phyloP scores from a whole-genome alignment of 352 stramenopile species.

The Peronospora farinosa region DNA sequence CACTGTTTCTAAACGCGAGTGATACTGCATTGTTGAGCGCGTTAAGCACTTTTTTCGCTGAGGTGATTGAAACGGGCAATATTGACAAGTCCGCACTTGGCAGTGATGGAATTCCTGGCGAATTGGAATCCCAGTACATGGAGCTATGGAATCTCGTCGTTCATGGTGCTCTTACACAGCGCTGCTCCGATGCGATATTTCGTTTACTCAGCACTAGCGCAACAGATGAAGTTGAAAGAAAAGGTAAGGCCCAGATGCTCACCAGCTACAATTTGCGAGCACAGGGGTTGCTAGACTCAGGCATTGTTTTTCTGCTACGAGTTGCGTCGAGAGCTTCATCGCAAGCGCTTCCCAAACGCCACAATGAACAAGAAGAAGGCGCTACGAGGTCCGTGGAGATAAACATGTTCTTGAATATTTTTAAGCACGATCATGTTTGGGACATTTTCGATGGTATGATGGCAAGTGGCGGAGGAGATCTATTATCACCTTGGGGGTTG shows the following conservation, averaged over 20 bases:
- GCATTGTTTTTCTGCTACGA: conserved; percentile 56
- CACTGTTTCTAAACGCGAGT: conserved; percentile 27
- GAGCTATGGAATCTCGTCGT: conserved; percentile 49
- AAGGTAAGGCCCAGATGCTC: conserved; percentile 42
- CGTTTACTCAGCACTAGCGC: conserved; percentile 40
- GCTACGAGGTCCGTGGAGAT: conserved; percentile 22
- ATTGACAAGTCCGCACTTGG: conserved; percentile 35
- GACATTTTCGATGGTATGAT: conserved; percentile 44
- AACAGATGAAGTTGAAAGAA: conserved; percentile 11
- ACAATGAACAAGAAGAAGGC: conserved; percentile 1
- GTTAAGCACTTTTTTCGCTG: conserved; percentile 55
- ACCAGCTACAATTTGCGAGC: conserved; percentile 65
- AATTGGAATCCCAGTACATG: conserved; percentile 19
- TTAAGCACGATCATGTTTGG: conserved; percentile 46
- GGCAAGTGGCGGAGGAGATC: conserved; percentile 40
- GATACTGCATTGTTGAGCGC: conserved; percentile 47
- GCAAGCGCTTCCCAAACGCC: conserved; percentile 6
- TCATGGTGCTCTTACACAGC: conserved; percentile 34
- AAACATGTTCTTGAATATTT: conserved; percentile 37
- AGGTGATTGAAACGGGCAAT: conserved; percentile 51
- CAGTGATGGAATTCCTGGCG: conserved; percentile 4
- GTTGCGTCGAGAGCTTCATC: conserved; percentile 48
- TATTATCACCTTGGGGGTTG: conserved; percentile 76
- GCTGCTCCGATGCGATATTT: conserved; percentile 33
- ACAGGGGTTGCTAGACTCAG: conserved; percentile 56